phyloP scores from a whole-genome alignment of 495 filamentous ascomycete genomes.

The Daldinia decipiens region DNA sequence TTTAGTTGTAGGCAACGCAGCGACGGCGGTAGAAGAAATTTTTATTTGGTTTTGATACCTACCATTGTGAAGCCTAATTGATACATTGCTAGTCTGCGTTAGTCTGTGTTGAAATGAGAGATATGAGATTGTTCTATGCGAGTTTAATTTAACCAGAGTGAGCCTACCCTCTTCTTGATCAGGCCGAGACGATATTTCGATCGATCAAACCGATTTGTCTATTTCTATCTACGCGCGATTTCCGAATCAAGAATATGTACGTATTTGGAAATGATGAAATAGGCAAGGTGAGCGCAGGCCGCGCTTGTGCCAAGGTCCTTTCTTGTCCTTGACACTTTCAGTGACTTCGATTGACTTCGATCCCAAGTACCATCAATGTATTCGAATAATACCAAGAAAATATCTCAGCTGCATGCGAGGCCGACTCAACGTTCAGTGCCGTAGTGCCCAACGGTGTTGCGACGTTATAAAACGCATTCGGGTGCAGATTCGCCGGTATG shows the following conservation, averaged over 20 bases:
- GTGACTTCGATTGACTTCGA: slow-evolving; percentile 1
- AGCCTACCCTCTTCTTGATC: not conserved
- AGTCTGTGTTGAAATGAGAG: too few species aligned
- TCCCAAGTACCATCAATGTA: not conserved
- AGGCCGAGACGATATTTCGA: not conserved
- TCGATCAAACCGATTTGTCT: not conserved
- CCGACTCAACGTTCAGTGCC: not conserved
- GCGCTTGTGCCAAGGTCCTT: not conserved
- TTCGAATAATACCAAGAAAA: not conserved
- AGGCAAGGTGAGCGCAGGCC: slow-evolving; percentile 2
- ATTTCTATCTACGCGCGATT: slow-evolving; percentile 2
- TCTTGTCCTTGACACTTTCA: not conserved
- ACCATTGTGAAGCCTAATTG: not conserved
- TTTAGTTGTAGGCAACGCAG: too few species aligned
- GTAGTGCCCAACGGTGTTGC: not conserved
- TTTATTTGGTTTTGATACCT: not conserved
- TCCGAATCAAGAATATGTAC: slow-evolving; percentile 6
- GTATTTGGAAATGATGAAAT: slow-evolving; percentile 4
- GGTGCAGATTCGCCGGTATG: not conserved
- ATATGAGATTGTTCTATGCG: not conserved
- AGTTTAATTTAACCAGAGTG: not conserved
- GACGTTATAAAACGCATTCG: slow-evolving; percentile 6
- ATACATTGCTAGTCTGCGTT: too few species aligned
- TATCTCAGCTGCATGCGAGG: not conserved
- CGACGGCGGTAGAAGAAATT: not conserved